Evolutionary conservation across 352 stramenopile genomes (phyloP).

Genomic region (Phytophthora pinifolia): DNA sequence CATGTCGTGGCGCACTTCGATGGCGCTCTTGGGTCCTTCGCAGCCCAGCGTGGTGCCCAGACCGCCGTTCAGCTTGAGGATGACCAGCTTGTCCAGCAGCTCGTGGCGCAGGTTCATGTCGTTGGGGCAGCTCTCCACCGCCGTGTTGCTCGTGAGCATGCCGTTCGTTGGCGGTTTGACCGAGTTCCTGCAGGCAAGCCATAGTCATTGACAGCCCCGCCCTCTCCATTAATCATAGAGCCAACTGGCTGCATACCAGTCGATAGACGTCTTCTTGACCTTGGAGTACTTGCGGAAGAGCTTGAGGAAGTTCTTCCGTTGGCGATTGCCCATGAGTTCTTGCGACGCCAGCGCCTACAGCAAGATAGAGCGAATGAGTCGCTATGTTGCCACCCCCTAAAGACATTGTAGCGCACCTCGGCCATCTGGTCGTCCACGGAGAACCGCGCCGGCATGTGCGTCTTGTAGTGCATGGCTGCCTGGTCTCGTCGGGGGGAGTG

Average conservation of each 20-base stretch:
- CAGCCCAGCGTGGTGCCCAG: slow-evolving; percentile 98
- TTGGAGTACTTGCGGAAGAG: slow-evolving; percentile 90
- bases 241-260: slow-evolving; percentile 48
- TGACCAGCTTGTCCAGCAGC: slow-evolving; percentile 95
- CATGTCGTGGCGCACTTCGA: slow-evolving; percentile 92
- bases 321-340: slow-evolving; percentile 77
- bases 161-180: slow-evolving; percentile 74
- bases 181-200: slow-evolving; percentile 48
- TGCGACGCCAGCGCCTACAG: slow-evolving; percentile 70
- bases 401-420: slow-evolving; percentile 41
- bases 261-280: slow-evolving; percentile 77
- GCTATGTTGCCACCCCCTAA: not conserved
- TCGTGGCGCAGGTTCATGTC: slow-evolving; percentile 93
- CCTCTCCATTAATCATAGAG: too few relatives aligned
- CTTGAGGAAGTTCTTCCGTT: slow-evolving; percentile 89
- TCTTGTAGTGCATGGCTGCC: slow-evolving; percentile 81
- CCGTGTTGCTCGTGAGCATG: slow-evolving; percentile 71
- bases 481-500: slow-evolving; percentile 13
- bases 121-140: slow-evolving; percentile 88
- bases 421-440: slow-evolving; percentile 89
- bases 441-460: slow-evolving; percentile 80
- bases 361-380: slow-evolving; percentile 2
- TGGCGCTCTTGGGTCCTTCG: slow-evolving; percentile 91
- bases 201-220: not conserved
- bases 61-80: slow-evolving; percentile 99